phyloP scores from a whole-genome alignment of 768 basidiomycete genomes.

The Chiua virens region DNA sequence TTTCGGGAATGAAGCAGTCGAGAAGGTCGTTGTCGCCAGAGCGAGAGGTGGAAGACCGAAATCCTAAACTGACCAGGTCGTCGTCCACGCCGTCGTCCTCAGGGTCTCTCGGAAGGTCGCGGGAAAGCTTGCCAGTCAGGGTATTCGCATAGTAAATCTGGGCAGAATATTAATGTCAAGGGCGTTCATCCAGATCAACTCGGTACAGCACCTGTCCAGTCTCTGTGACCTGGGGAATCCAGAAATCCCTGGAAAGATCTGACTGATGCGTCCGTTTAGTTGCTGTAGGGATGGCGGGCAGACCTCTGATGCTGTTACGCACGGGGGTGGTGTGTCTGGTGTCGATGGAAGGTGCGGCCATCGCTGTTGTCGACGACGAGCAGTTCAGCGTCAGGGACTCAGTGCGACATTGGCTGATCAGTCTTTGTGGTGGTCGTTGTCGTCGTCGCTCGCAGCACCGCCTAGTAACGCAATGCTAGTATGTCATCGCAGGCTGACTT shows the following conservation, averaged over 20 bases:
- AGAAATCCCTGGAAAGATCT: conserved; percentile 63
- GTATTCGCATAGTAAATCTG: conserved; percentile 96
- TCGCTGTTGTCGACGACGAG: conserved; percentile 13
- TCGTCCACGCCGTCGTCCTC: conserved; percentile 57
- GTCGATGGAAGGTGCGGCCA: conserved; percentile 15
- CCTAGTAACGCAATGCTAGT: conserved; percentile 3
- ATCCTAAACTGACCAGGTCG: conserved; percentile 52
- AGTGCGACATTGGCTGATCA: conserved; percentile 4
- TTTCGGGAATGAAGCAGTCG: conserved; percentile 34
- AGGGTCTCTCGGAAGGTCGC: conserved; percentile 74
- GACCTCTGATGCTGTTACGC: conserved; percentile 28
- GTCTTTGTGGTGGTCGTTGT: background rate
- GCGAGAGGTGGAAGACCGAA: conserved; percentile 51
- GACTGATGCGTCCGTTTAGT: conserved; percentile 1
- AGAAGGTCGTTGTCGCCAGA: conserved; percentile 49
- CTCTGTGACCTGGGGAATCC: conserved; percentile 83
- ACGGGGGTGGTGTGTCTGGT: background rate
- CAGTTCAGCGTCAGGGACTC: background rate
- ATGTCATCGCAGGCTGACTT: background rate
- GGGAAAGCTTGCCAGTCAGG: conserved; percentile 72
- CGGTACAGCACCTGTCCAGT: conserved; percentile 69
- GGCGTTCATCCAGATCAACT: conserved; percentile 1
- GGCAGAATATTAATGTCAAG: background rate
- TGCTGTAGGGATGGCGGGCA: conserved; percentile 26
- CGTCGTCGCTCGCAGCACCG: conserved; percentile 15